Evolutionary conservation across 2,329 filamentous ascomycete genomes (phyloP), one percentile per base, ranked within the genome.

Genomic region (Zymoseptoria crescenta): DNA sequence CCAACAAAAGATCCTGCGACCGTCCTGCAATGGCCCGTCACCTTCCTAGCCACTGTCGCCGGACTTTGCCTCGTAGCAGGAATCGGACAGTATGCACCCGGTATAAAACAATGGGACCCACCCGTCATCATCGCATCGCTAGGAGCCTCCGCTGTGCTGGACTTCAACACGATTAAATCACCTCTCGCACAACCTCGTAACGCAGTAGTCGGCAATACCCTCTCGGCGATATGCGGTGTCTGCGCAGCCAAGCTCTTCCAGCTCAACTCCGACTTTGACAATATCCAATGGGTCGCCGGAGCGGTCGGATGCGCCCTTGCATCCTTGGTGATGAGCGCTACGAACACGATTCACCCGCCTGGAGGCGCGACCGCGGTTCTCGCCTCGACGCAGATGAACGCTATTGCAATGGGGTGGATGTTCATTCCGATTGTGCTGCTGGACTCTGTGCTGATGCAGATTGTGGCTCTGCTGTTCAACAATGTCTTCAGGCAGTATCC

Each of bases 271-370:
- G 63, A 73, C 35, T 78, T 70, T 35, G 20, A 72, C 67, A 28
- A 69, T 19, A 68, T 79, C 4, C 66, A 69, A 62, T 80, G 77
- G 78, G 68, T 80, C 1, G 73, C 76, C 2, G 77, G 73, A 1
- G 75, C 78, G 0, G 56, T 78, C 16, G 73, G 73, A 8, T 79
- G 76, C 62, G 77, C 73, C 0, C 63, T 70, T 8, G 74, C 78
- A 4, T 77, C 74, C 6, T 69, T 74, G 24, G 72, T 75, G 13
- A 80, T 80, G 78, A 70, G 75, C 6, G 61, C 78, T 35, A 79
- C 78, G 3, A 75, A 76, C 52, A 79, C 77, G 1, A 73, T 79
- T 1, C 77, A 80, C 64, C 78, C 78, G n/a, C 78, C 78, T 7
- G 78, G 77, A 19, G 78, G 78, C 21, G 78, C 78, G 0, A 79